Evolutionary conservation across 345 rosid genomes (phyloP), one percentile per base, ranked within the genome.

Genomic region (Syzygium oleosum): DNA sequence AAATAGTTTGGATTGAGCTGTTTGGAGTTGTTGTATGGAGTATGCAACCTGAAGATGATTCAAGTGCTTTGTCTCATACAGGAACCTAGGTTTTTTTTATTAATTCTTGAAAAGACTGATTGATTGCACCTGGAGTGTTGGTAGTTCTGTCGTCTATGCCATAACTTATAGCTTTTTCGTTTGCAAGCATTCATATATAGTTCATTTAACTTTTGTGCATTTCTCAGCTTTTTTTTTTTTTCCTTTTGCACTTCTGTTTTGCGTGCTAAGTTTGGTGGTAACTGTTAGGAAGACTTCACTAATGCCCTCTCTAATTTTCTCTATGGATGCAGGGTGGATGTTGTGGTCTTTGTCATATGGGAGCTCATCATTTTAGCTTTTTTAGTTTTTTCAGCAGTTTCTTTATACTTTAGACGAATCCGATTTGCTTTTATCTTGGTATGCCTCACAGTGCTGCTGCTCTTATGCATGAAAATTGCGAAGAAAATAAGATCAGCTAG

Each of bases 311-410:
- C 80, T 85, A 12, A 52, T 55, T 52, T 54, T 49, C 65, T 89
- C 91, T 87, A 58, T 29, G 88, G 85, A 68, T 94, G 93, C 98
- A 97, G 99, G 98, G 93, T 96, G 85, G 99, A 98, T 92, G 99
- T 94, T 23, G 96, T 94, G 90, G 88, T 95, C 68, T 98, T 96
- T 68, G 99, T 98, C 31, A 92, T 97, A 91, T 96, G 98, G 99
- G 99, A 97, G 89, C 96, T 96, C 53, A 73, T 96, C 80, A 95
- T 94, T 89, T 91, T 98, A 89, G 97, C 99, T 9, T 94, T 95
- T 93, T 88, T 98, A 91, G 98, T 98, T 84, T 98, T 96, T 90
- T 95, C 99, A 31, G 99, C 98, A 4, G 95, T 98, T 86, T 94
- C 99, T 49, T 92, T 98, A 87, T 98, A 95, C 91, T 96, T 96